Base-by-base conservation (phyloP, 2,329 filamentous ascomycete genomes). In the Penicillium aurantiogriseum region DNA sequence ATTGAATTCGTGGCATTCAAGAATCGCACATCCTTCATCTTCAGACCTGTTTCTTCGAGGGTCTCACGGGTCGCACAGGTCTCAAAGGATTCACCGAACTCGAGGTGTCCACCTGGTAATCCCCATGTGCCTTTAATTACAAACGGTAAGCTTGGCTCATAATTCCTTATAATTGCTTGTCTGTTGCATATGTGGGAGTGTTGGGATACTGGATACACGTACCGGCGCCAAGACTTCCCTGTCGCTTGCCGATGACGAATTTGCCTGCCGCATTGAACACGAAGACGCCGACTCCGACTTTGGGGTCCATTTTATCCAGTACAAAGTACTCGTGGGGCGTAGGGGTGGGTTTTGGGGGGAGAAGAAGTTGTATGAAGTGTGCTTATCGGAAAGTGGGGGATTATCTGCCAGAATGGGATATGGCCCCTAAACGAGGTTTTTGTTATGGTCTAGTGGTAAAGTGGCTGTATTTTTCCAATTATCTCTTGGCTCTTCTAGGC, bases 81-180 rank as follows among this genome's bases (percentile, higher is more conserved):
- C 21, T 85, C 78, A 33, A 85, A 80, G 2, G 78, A 79, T 69
- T 93, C 90, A 60, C 83, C 82, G 56, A 83, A 82, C 59, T 93
- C 90, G 17, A 92, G 81, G 66, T 93, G 89, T 0, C 90, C 90
- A 23, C 90, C 90, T 0, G 90, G 89, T 15, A 91, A 82, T 49
- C 86, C 86, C 74, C 82, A 85, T 0, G 83, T 86, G 1, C 83
- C 86, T 83, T 33, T 15, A n/a, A 44, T 45, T 8, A 33, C 6
- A 36, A 21, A 35, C 15, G 5, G 21, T 44, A 38, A 25, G 17
- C 10, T 35, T 25, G 43, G 23, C 13, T 38, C 27, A 11, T 21
- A n/a, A n/a, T 15, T 23, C 4, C 27, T 33, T n/a, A 27, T 33
- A 17, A 31, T 38, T n/a, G 36, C n/a, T 48, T 38, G 19, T n/a